Evolutionary conservation across 2,329 filamentous ascomycete genomes (phyloP).

Genomic region (Calonectria henricotiae): DNA sequence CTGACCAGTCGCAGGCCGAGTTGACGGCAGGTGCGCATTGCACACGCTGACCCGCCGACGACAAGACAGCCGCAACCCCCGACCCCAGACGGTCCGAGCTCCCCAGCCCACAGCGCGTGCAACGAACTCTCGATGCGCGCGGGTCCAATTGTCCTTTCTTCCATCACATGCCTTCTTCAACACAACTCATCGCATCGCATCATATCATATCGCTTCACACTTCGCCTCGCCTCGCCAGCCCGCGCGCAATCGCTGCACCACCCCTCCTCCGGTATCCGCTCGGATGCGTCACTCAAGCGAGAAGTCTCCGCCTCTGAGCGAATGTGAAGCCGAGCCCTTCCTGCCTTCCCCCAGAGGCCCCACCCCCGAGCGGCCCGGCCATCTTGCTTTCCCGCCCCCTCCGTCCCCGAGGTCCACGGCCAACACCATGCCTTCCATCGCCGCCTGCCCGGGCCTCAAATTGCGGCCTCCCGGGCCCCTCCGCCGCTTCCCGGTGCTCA

Average conservation of each 20-base stretch:
- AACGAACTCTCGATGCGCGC: slow-evolving; percentile 27
- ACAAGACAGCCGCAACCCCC: slow-evolving; percentile 3
- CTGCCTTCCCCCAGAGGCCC: slow-evolving; percentile 35
- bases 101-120: slow-evolving; percentile 21
- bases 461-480: slow-evolving; percentile 36
- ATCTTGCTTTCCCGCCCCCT: slow-evolving; percentile 32
- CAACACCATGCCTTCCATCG: slow-evolving; percentile 49
- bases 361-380: slow-evolving; percentile 39
- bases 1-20: slow-evolving; percentile 31
- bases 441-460: slow-evolving; percentile 38
- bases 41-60: slow-evolving; percentile 15
- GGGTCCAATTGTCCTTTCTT: slow-evolving; percentile 4
- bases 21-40: slow-evolving; percentile 31
- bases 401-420: slow-evolving; percentile 30
- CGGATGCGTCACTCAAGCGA: slow-evolving; percentile 14
- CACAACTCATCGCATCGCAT: not conserved
- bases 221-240: slow-evolving; percentile 4
- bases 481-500: slow-evolving; percentile 46
- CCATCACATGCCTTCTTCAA: slow-evolving; percentile 21
- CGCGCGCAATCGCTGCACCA: not conserved
- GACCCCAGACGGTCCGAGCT: slow-evolving; percentile 44
- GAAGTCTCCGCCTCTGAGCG: slow-evolving; percentile 11
- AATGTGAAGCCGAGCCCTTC: slow-evolving; percentile 46
- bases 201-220: not conserved
- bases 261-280: not conserved